These are phyloP conservation scores for Leptographium radiaticola DNA, from an alignment of 2,329 filamentous ascomycete genomes.

Conservation along the genomic window DNA sequence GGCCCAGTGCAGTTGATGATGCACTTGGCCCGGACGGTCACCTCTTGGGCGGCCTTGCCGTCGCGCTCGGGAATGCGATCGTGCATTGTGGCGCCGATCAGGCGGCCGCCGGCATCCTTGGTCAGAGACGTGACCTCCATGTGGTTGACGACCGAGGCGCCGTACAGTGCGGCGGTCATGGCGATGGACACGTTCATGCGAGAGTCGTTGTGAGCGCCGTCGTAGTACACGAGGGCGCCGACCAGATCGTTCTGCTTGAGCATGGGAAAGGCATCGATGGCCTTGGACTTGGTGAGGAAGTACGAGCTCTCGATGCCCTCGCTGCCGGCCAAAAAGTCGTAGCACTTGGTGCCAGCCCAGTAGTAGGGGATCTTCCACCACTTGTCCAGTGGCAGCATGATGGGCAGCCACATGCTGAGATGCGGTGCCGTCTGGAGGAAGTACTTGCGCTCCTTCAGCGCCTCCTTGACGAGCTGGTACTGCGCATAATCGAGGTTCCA, in stretches of 20 bases:
- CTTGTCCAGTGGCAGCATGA: conserved; percentile 69
- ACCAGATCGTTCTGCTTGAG: conserved; percentile 60
- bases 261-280: conserved; percentile 67
- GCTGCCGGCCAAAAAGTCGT: conserved; percentile 68
- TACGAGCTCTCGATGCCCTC: conserved; percentile 78
- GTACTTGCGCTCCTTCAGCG: conserved; percentile 68
- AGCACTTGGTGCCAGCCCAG: conserved; percentile 60
- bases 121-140: conserved; percentile 62
- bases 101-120: conserved; percentile 55
- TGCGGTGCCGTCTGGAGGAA: conserved; percentile 76
- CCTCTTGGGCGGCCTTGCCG: conserved; percentile 40
- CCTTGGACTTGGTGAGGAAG: conserved; percentile 65
- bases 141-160: conserved; percentile 69
- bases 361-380: conserved; percentile 76
- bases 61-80: conserved; percentile 46
- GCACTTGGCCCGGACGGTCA: conserved; percentile 64
- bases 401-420: conserved; percentile 67
- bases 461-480: conserved; percentile 69
- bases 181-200: conserved; percentile 78
- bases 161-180: conserved; percentile 68
- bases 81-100: conserved; percentile 56
- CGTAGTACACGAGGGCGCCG: conserved; percentile 74
- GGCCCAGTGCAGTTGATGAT: conserved; percentile 77
- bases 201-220: conserved; percentile 78
- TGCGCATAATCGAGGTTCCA: conserved; percentile 78